These are phyloP conservation scores for Carallia pectinifolia DNA, from an alignment of 345 rosid genomes.

Conservation along the genomic window DNA sequence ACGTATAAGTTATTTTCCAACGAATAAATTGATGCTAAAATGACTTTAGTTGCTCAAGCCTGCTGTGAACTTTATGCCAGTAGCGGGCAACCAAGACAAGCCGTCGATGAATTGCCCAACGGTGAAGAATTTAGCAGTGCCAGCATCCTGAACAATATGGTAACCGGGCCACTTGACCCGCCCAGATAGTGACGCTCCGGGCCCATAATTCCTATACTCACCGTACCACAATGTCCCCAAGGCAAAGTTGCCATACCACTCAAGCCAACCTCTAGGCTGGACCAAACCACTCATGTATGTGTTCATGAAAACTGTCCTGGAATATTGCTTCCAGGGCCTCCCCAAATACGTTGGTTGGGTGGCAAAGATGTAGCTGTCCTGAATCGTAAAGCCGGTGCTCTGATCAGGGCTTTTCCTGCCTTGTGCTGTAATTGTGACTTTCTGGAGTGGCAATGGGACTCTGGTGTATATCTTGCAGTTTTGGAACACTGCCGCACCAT, in stretches of 20 bases:
- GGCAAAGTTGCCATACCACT: constrained; percentile 32
- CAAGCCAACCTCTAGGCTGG: constrained; percentile 31
- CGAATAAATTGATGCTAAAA: too few species aligned
- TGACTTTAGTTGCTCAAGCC: constrained; percentile 17
- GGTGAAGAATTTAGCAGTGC: constrained; percentile 26
- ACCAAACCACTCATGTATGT: constrained; percentile 26
- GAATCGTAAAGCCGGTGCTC: constrained; percentile 28
- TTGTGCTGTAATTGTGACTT: constrained; percentile 31
- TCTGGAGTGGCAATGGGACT: constrained; percentile 27
- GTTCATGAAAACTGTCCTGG: constrained; percentile 28
- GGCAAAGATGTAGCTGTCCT: constrained; percentile 26
- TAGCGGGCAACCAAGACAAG: constrained; percentile 27
- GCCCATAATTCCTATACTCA: constrained; percentile 27
- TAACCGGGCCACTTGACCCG: constrained; percentile 30
- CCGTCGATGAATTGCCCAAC: constrained; percentile 22
- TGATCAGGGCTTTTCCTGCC: constrained; percentile 29
- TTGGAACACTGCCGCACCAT: constrained; percentile 32
- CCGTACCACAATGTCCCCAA: constrained; percentile 27
- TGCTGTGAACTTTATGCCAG: constrained; percentile 22
- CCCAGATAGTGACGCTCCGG: constrained; percentile 18
- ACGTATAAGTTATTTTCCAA: too few species aligned
- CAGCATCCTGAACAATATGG: constrained; percentile 20
- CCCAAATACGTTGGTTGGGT: constrained; percentile 27
- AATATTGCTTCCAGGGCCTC: constrained; percentile 30
- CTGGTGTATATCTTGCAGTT: constrained; percentile 28